phyloP scores from a whole-genome alignment of 148 eudicot genomes.

The Heliamphora exappendiculata region DNA sequence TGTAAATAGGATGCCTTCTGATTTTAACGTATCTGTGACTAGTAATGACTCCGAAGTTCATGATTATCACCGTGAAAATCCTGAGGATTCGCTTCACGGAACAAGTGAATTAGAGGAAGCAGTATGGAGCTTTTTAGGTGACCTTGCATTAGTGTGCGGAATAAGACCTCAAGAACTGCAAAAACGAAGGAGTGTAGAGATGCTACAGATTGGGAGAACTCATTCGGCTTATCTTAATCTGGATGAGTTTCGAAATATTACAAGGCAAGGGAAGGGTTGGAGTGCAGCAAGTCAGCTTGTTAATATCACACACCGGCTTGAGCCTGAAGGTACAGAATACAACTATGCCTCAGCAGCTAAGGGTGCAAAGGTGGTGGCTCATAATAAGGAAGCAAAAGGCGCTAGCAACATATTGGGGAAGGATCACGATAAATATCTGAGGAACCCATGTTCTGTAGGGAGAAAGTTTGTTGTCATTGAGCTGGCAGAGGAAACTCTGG shows the following conservation, averaged over 20 bases:
- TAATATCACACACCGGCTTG: slow-evolving; percentile 70
- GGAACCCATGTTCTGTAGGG: slow-evolving; percentile 77
- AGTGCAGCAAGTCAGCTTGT: slow-evolving; percentile 32
- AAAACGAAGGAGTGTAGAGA: slow-evolving; percentile 21
- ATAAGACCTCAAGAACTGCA: slow-evolving; percentile 23
- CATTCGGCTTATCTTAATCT: slow-evolving; percentile 38
- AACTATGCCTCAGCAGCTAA: slow-evolving; percentile 84
- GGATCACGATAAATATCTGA: slow-evolving; percentile 84
- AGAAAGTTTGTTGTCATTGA: slow-evolving; percentile 76
- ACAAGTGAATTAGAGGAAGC: slow-evolving; percentile 39
- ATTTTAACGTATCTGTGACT: slow-evolving; percentile 38
- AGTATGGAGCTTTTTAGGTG: slow-evolving; percentile 41
- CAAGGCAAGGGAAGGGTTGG: slow-evolving; percentile 33
- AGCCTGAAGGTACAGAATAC: slow-evolving; percentile 80
- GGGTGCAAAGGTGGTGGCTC: slow-evolving; percentile 91
- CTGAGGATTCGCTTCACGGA: slow-evolving; percentile 23
- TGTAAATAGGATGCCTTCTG: slow-evolving; percentile 25
- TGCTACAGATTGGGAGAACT: slow-evolving; percentile 31
- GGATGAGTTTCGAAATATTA: slow-evolving; percentile 40
- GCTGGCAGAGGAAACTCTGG: slow-evolving; percentile 79
- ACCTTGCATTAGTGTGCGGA: slow-evolving; percentile 38
- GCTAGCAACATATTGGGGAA: slow-evolving; percentile 78
- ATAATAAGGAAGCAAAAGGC: slow-evolving; percentile 88
- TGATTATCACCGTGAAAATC: slow-evolving; percentile 20
- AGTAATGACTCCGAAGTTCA: slow-evolving; percentile 20